Evolutionary conservation across 208 protist species (phyloP), one percentile per base, ranked within the genome.

Genomic region (Jaenimonas drosophilae): DNA sequence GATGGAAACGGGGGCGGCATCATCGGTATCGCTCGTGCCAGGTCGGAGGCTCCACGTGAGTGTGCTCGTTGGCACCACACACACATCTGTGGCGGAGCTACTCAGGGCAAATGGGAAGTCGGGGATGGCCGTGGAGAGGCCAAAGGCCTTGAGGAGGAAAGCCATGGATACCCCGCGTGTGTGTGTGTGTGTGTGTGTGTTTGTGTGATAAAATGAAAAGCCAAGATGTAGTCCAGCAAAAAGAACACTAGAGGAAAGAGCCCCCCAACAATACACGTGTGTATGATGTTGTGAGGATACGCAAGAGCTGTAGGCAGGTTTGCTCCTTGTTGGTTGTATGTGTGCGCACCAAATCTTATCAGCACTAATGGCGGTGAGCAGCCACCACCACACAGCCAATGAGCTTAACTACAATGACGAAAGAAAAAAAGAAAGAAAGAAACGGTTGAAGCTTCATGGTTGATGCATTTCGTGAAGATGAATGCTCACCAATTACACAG

Each of bases 71-170:
- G 47, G 30, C 28, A 26, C 30, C 25, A 44, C 33, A 27, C n/a
- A 21, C 9, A 6, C 23, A 25, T 42, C 37, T 21, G 9, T 29
- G 30, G 1, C 29, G 21, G 21, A 32, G 42, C 14, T 43, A 19
- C 14, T 41, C 1, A 67, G 57, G 14, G 58, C 80, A 68, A 75
- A 91, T 16, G 75, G 72, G 48, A 91, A 91, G 17, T 78, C 75
- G 24, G 83, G 83, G 20, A 91, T 66, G 26, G 64, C 45, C 23
- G 66, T 68, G 0, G 51, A 53, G 11, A 91, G 50, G 1, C 83
- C 78, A 17, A 91, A 74, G 4, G 76, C 79, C 45, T 82, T 86
- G 49, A 52, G 63, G 7, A 91, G 37, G 49, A 88, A 91, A 0
- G 72, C 51, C 78, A 88, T 91, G 2, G 5, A 3, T 34, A 6